phyloP scores from a whole-genome alignment of 495 filamentous ascomycete genomes.

The Lepraria neglecta region DNA sequence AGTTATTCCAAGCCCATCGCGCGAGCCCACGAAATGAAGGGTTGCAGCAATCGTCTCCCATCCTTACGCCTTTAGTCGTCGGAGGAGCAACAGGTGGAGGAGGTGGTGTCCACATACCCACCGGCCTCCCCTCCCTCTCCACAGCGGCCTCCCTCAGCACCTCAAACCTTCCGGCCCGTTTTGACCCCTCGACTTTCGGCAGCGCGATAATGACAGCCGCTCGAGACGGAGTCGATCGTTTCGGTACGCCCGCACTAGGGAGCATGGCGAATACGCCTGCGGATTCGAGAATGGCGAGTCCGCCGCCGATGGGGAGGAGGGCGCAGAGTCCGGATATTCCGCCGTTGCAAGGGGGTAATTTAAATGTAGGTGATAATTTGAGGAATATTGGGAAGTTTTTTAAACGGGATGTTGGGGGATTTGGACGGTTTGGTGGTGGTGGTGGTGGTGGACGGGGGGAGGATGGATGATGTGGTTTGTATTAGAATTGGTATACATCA shows the following conservation, averaged over 20 bases:
- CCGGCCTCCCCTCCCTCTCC: constrained; percentile 36
- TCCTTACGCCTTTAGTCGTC: constrained; percentile 56
- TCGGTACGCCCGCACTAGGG: constrained; percentile 56
- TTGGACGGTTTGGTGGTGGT: constrained; percentile 42
- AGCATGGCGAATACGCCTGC: constrained; percentile 25
- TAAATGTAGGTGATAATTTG: constrained; percentile 71
- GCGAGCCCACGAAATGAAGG: constrained; percentile 41
- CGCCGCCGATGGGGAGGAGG: constrained; percentile 23
- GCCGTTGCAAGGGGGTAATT: constrained; percentile 43
- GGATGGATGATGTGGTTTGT: not conserved
- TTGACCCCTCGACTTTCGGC: constrained; percentile 71
- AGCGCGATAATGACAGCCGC: constrained; percentile 73
- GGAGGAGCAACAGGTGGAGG: constrained; percentile 29
- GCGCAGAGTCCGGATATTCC: constrained; percentile 28
- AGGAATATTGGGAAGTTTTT: constrained; percentile 97
- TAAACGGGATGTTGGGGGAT: constrained; percentile 74
- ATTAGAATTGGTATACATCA: no score
- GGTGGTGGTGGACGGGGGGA: not conserved
- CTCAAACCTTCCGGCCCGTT: constrained; percentile 45
- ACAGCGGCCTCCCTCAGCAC: constrained; percentile 41
- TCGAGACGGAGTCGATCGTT: constrained; percentile 81
- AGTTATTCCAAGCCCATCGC: constrained; percentile 82
- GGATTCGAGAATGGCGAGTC: constrained; percentile 26
- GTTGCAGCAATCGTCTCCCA: constrained; percentile 51
- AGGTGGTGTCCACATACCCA: constrained; percentile 24